Percentiles rank a stretch among this genome's conserved stretches.
Conservation (phyloP, 345 rosid genomes). For the Lenwebbia sp. region DNA sequence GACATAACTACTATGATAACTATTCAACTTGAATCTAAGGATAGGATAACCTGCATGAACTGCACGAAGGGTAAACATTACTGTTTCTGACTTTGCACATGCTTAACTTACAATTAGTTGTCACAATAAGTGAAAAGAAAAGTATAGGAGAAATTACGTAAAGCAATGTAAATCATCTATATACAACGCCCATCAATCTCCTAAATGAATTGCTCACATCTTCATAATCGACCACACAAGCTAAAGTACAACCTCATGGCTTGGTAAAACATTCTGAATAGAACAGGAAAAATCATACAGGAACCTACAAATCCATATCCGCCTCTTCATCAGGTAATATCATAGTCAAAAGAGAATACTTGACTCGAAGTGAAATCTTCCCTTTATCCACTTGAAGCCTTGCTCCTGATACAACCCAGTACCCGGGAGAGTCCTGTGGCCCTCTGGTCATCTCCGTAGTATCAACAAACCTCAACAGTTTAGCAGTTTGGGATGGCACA, state of each 20-base stretch:
- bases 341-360: constrained; percentile 27
- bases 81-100: background rate
- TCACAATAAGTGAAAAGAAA: background rate
- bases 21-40: background rate
- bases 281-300: background rate
- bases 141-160: background rate
- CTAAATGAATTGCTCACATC: background rate
- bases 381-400: constrained; percentile 30
- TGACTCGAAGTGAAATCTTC: constrained; percentile 33
- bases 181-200: background rate
- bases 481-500: constrained; percentile 29
- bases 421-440: constrained; percentile 39
- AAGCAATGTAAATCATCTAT: background rate
- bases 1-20: background rate
- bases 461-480: constrained; percentile 33
- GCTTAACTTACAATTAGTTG: background rate
- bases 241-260: background rate
- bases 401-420: constrained; percentile 44
- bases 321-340: constrained; percentile 8
- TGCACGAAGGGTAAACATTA: background rate
- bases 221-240: background rate
- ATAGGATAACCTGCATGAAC: background rate
- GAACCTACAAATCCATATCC: background rate
- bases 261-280: background rate
- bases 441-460: constrained; percentile 44